phyloP scores from a whole-genome alignment of 139 green algal genomes.

The Chlorella sp. region DNA sequence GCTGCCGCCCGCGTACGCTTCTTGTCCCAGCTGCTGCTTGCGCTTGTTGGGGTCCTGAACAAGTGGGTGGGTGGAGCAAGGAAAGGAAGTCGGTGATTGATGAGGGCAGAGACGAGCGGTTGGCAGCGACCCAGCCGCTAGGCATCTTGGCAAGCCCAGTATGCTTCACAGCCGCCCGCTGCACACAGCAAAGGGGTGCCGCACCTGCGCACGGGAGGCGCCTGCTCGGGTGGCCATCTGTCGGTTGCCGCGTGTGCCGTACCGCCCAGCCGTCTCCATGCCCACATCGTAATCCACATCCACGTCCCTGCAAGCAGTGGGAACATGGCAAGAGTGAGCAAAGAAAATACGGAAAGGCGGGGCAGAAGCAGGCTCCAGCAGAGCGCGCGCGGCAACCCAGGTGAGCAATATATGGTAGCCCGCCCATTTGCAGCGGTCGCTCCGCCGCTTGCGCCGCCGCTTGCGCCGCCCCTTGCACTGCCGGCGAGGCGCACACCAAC shows the following conservation, averaged over 20 bases:
- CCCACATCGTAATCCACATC: conserved; percentile 46
- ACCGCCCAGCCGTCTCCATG: conserved; percentile 23
- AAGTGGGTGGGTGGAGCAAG: neutral
- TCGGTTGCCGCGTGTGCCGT: conserved; percentile 29
- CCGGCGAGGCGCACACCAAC: too few relatives aligned
- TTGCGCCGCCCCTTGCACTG: too few relatives aligned
- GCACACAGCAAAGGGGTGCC: neutral
- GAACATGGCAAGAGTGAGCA: neutral
- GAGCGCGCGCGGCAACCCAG: too few relatives aligned
- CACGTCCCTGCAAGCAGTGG: conserved; percentile 21
- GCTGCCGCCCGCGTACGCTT: neutral
- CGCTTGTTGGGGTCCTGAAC: conserved; percentile 13
- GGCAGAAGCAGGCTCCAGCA: neutral
- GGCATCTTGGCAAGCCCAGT: too few relatives aligned
- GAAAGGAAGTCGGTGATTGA: neutral
- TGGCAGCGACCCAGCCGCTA: too few relatives aligned
- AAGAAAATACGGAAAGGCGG: neutral
- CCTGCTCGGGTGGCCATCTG: conserved; percentile 3
- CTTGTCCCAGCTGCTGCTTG: conserved; percentile 12
- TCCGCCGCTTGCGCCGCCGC: too few relatives aligned
- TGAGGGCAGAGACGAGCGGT: too few relatives aligned
- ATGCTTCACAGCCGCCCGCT: too few relatives aligned
- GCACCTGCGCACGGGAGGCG: conserved; percentile 14
- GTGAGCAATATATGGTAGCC: too few relatives aligned
- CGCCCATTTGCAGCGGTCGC: too few relatives aligned